These are phyloP conservation scores for Mucor irregularis DNA, from an alignment of 371 early-diverging fungal genomes.

Conservation along the genomic window DNA sequence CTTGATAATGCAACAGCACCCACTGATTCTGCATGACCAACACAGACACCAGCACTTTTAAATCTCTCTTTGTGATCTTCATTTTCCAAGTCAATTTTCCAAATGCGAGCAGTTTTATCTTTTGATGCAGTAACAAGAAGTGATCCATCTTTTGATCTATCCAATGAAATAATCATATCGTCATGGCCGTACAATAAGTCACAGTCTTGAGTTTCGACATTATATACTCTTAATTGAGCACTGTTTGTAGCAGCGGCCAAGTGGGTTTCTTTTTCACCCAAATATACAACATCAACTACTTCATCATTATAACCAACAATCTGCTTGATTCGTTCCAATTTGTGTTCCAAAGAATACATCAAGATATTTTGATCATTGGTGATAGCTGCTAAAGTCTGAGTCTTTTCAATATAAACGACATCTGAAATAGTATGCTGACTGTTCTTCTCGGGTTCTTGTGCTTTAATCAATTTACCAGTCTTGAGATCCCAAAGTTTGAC, in stretches of 20 bases:
- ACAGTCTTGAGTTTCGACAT: conserved; percentile 77
- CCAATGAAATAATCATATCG: conserved; percentile 84
- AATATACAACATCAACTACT: conserved; percentile 81
- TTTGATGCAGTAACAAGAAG: conserved; percentile 86
- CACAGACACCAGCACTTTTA: conserved; percentile 67
- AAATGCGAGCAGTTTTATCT: conserved; percentile 85
- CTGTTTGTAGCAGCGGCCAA: conserved; percentile 92
- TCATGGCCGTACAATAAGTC: conserved; percentile 87
- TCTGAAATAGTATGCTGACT: conserved; percentile 69
- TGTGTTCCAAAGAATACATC: conserved; percentile 62
- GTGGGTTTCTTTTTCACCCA: conserved; percentile 71
- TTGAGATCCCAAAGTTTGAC: conserved; percentile 75
- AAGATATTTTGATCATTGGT: conserved; percentile 92
- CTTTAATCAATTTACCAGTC: conserved; percentile 59
- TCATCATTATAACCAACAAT: conserved; percentile 96
- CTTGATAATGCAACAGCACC: conserved; percentile 77
- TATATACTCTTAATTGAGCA: conserved; percentile 85
- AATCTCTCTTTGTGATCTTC: conserved; percentile 47
- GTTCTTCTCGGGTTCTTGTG: conserved; percentile 62
- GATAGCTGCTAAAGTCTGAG: conserved; percentile 66
- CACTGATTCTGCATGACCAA: conserved; percentile 92
- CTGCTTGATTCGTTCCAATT: conserved; percentile 70
- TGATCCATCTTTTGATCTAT: conserved; percentile 63
- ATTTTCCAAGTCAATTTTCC: conserved; percentile 61
- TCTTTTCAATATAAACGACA: conserved; percentile 59